Evolutionary conservation across 208 protist genomes (phyloP).

Genomic region (Leishmania mexicana): DNA sequence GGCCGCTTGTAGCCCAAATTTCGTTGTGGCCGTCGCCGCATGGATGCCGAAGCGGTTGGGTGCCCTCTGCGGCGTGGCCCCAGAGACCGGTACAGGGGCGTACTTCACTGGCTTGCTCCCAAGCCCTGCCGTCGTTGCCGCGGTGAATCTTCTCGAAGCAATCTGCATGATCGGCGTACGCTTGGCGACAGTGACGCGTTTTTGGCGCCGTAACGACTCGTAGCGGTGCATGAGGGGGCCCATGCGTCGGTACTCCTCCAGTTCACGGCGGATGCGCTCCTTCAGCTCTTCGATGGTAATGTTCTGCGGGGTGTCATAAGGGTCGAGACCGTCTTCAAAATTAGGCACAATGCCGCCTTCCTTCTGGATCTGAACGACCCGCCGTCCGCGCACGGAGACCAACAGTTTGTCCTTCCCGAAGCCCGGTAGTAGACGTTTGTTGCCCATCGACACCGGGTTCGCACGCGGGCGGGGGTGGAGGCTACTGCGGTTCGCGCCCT

Average conservation of each 20-base stretch:
- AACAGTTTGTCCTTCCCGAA: conserved; percentile 12
- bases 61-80: not conserved
- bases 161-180: not conserved
- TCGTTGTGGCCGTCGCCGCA: conserved; percentile 4
- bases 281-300: conserved; percentile 50
- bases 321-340: conserved; percentile 51
- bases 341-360: conserved; percentile 27
- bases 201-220: conserved; percentile 14
- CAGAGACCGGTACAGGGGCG: not conserved
- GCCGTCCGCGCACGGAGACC: conserved; percentile 26
- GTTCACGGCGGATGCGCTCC: conserved; percentile 61
- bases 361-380: conserved; percentile 28
- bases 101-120: not conserved
- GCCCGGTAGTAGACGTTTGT: not conserved
- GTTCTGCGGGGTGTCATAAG: conserved; percentile 45
- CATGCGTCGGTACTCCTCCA: conserved; percentile 67
- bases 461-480: not conserved
- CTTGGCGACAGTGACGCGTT: conserved; percentile 1
- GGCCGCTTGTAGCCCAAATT: not conserved
- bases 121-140: not conserved
- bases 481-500: not conserved
- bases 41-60: conserved; percentile 1
- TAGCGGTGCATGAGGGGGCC: conserved; percentile 43
- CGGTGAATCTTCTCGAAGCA: not conserved
- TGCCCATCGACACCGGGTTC: not conserved